Conservation (phyloP, 768 basidiomycete genomes). For the Boletus edulis region DNA sequence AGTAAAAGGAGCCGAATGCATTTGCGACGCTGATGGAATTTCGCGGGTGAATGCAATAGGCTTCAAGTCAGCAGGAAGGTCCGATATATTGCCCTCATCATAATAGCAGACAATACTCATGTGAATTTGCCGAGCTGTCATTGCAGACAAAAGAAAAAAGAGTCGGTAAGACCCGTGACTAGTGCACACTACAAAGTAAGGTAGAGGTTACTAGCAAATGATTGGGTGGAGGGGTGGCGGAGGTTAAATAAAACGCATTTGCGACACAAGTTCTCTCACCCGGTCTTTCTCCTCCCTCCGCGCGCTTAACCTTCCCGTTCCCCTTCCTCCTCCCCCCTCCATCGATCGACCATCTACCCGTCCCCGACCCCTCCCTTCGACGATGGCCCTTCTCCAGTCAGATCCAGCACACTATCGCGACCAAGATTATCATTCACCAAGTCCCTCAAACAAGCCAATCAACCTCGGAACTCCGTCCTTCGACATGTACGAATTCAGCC, state of each 20-base stretch:
- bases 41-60: too few species aligned
- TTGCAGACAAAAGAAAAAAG: too few species aligned
- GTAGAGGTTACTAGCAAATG: neutral
- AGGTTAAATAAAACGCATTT: conserved; percentile 33
- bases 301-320: conserved; percentile 17
- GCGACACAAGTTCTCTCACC: conserved; percentile 30
- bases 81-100: too few species aligned
- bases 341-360: conserved; percentile 1
- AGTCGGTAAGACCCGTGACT: too few species aligned
- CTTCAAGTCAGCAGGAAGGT: too few species aligned
- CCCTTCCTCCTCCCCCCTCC: conserved; percentile 1
- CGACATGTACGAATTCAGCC: conserved; percentile 40
- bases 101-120: too few species aligned
- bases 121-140: too few species aligned
- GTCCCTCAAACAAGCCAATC: conserved; percentile 29
- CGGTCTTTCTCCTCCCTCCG: conserved; percentile 16
- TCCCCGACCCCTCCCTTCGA: conserved; percentile 5
- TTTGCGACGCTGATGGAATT: neutral
- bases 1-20: neutral
- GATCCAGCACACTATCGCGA: conserved; percentile 21
- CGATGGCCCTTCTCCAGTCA: conserved; percentile 31
- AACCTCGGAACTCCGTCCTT: conserved; percentile 28
- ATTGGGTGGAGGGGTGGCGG: conserved; percentile 19
- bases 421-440: conserved; percentile 24
- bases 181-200: too few species aligned